These are phyloP conservation scores for Xanthoceras sorbifolium DNA, from an alignment of 345 rosid genomes.

Conservation along the genomic window DNA sequence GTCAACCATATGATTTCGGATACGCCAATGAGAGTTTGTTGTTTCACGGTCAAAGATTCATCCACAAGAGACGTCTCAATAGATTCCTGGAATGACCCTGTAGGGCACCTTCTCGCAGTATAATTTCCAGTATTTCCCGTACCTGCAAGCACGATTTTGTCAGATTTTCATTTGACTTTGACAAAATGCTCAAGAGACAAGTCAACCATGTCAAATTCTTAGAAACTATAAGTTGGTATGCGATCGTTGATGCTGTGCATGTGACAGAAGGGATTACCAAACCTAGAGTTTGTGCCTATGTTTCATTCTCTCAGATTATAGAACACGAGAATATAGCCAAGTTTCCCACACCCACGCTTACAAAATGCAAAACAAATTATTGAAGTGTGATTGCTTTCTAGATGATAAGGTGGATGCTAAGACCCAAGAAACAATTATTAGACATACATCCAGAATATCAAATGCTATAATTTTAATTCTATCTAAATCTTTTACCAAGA, in stretches of 20 bases:
- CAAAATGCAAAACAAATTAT: background rate
- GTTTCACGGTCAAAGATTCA: background rate
- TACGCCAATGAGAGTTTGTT: conserved; percentile 39
- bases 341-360: background rate
- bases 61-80: conserved; percentile 36
- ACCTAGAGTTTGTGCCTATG: background rate
- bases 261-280: background rate
- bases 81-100: conserved; percentile 78
- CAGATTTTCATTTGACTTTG: background rate
- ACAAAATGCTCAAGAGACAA: conserved; percentile 20
- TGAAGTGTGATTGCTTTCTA: background rate
- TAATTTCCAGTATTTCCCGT: conserved; percentile 84
- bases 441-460: background rate
- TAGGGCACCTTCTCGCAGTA: conserved; percentile 82
- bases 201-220: background rate
- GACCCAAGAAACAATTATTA: background rate
- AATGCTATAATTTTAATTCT: background rate
- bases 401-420: background rate
- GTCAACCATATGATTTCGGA: background rate
- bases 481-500: background rate
- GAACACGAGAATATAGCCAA: background rate
- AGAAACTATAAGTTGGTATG: background rate
- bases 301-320: background rate
- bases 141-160: conserved; percentile 44
- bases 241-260: too few species aligned